A percentile compares a stretch with the other conserved stretches of the same genome.
Evolutionary conservation across 768 basidiomycete genomes (phyloP).

Genomic region (Auriculariales sp.): DNA sequence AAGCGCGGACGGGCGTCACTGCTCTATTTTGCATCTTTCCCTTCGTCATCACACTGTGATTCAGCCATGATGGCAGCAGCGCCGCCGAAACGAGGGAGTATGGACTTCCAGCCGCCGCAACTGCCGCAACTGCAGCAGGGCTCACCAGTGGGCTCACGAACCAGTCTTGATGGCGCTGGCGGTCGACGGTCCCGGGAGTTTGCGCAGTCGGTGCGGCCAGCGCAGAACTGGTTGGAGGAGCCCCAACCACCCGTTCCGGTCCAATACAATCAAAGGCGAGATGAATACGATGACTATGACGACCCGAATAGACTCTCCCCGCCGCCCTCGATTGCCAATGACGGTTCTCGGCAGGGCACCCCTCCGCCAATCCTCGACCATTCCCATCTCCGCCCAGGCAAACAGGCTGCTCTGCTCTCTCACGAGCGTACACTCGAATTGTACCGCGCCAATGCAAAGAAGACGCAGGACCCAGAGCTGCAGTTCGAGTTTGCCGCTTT

Average conservation of each 20-base stretch:
- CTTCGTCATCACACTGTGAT: no score
- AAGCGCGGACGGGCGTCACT: no score
- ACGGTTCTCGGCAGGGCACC: neutral
- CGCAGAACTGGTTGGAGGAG: neutral
- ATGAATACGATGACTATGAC: neutral
- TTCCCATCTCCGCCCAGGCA: constrained; percentile 85
- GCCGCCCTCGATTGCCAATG: neutral
- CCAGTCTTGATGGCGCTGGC: neutral
- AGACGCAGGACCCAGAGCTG: constrained; percentile 93
- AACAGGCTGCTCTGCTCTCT: constrained; percentile 81
- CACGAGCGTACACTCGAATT: constrained; percentile 94
- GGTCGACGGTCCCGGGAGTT: neutral
- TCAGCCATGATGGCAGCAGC: neutral
- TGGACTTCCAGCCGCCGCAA: no score
- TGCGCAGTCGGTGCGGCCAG: neutral
- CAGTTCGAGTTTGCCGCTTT: constrained; percentile 98
- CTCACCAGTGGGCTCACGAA: neutral
- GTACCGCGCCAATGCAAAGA: constrained; percentile 95
- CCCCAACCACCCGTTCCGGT: neutral
- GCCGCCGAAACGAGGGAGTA: no score
- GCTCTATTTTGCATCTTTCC: no score
- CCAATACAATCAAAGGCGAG: neutral
- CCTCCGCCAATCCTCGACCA: constrained; percentile 42
- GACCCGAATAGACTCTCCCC: neutral
- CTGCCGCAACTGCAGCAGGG: neutral